Evolutionary conservation across 2,329 filamentous ascomycete species (phyloP), one percentile per base, ranked within the genome.

Genomic region (Verticillium zaregamsianum): DNA sequence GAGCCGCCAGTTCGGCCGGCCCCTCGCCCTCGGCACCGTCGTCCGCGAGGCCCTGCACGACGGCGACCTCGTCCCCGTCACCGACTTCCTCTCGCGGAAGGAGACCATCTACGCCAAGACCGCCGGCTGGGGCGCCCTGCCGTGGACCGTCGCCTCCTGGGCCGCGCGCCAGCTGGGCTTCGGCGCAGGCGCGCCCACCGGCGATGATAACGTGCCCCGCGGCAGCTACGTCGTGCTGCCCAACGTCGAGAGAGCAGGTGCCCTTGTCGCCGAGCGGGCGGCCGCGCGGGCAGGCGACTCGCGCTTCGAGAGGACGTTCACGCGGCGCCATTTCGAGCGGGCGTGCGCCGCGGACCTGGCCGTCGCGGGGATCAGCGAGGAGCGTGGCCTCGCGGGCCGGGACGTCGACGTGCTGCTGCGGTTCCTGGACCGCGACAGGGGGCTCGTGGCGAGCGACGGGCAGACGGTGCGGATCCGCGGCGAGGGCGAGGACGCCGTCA

Each of bases 11-110:
- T 93, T 87, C 74, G 95, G 95, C 2, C 85, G 88, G 55, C 95
- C 95, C 2, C 82, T 94, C 11, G 92, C 91, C 3, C 79, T 99
- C 1, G 90, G 90, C 1, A 86, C 88, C 3, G 95, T 93, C 5
- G 80, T 98, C 57, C 77, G 78, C 33, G 94, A 98, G 68, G 90
- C 91, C 0, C 77, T 95, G 1, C 79, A 83, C 59, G 85, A 82
- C 54, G 86, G 83, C 56, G 87, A 90, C 55, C 84, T 97, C 73
- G 79, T 97, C 14, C 86, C 90, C 0, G 70, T 94, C 12, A 77
- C 84, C 15, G 83, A 90, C 11, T 99, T 96, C 68, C 74, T 90
- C 60, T 72, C 70, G 4, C 80, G 83, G 2, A 83, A 82, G 59
- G 85, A 89, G 61, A 94, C 87, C 75, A 86, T 97, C 65, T 93